A percentile compares a stretch with the other conserved stretches of the same genome.
phyloP scores from a whole-genome alignment of 257 asterid species.

The Orobanche coerulescens region DNA sequence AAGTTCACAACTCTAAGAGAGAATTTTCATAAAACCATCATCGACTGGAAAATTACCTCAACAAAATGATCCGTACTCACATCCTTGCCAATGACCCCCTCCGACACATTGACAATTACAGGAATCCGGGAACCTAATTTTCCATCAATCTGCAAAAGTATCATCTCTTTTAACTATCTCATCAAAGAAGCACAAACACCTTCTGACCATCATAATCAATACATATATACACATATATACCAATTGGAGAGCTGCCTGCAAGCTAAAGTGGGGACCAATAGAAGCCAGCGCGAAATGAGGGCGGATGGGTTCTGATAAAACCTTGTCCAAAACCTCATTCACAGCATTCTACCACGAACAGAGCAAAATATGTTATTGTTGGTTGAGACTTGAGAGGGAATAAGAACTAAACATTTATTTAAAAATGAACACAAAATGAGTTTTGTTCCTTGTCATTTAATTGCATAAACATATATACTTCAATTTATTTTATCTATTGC shows the following conservation, averaged over 20 bases:
- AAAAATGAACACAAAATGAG: background rate
- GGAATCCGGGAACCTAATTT: constrained; percentile 54
- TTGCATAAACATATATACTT: background rate
- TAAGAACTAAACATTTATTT: background rate
- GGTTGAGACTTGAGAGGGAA: constrained; percentile 12
- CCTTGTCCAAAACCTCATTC: constrained; percentile 61
- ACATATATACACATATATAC: constrained; percentile 22
- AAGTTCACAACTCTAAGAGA: constrained; percentile 10
- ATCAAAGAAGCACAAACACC: constrained; percentile 4
- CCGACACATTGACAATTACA: constrained; percentile 37
- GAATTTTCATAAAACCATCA: background rate
- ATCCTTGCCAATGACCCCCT: constrained; percentile 65
- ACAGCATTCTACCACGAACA: constrained; percentile 52
- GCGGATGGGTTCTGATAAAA: constrained; percentile 54
- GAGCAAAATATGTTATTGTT: constrained; percentile 15
- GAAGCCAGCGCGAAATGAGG: constrained; percentile 82
- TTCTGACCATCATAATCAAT: background rate
- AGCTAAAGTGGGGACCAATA: constrained; percentile 39
- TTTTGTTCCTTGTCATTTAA: constrained; percentile 1
- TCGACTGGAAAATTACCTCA: constrained; percentile 38
- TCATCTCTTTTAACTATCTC: constrained; percentile 18
- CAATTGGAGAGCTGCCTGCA: constrained; percentile 38
- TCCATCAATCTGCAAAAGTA: constrained; percentile 40
- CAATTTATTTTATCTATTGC: background rate
- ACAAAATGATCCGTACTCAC: constrained; percentile 41